Evolutionary conservation across 2,329 filamentous ascomycete species (phyloP).

Genomic region (Hymenoscyphus repandus): DNA sequence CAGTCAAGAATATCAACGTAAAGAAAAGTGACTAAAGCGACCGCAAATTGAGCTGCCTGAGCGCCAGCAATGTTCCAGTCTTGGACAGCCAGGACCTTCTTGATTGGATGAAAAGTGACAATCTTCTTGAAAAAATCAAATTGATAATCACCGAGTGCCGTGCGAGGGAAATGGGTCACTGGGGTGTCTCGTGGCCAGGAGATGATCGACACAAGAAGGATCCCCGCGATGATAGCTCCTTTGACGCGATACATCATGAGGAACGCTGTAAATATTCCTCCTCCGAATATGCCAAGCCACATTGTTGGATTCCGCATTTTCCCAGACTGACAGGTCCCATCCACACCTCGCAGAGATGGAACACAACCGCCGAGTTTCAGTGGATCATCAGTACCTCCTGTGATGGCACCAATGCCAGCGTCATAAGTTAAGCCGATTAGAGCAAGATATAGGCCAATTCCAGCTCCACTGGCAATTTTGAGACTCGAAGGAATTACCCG

Average conservation of each 20-base stretch:
- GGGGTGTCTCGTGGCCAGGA: slow-evolving; percentile 76
- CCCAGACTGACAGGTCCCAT: slow-evolving; percentile 56
- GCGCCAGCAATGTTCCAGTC: slow-evolving; percentile 62
- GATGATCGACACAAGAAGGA: slow-evolving; percentile 78
- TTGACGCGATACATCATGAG: slow-evolving; percentile 84
- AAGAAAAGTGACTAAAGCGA: slow-evolving; percentile 82
- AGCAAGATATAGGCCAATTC: slow-evolving; percentile 72
- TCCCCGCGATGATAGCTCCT: slow-evolving; percentile 79
- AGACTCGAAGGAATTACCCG: slow-evolving; percentile 77
- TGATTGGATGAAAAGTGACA: slow-evolving; percentile 76
- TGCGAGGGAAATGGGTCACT: slow-evolving; percentile 79
- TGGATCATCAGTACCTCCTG: slow-evolving; percentile 63
- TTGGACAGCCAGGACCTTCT: slow-evolving; percentile 62
- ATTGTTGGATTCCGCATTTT: slow-evolving; percentile 81
- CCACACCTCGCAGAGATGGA: slow-evolving; percentile 14
- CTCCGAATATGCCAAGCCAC: slow-evolving; percentile 87
- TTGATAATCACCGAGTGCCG: slow-evolving; percentile 56
- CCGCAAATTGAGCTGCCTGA: slow-evolving; percentile 70
- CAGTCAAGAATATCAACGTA: slow-evolving; percentile 88
- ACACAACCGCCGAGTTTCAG: slow-evolving; percentile 62
- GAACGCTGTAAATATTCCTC: slow-evolving; percentile 72
- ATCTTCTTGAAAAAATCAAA: slow-evolving; percentile 90
- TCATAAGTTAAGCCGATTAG: slow-evolving; percentile 73
- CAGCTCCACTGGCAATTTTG: slow-evolving; percentile 80
- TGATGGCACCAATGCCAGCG: slow-evolving; percentile 75